A percentile compares a stretch with the other conserved stretches of the same genome.
Conservation (phyloP, 2,329 filamentous ascomycete genomes). For the Stagonosporopsis tanaceti region DNA sequence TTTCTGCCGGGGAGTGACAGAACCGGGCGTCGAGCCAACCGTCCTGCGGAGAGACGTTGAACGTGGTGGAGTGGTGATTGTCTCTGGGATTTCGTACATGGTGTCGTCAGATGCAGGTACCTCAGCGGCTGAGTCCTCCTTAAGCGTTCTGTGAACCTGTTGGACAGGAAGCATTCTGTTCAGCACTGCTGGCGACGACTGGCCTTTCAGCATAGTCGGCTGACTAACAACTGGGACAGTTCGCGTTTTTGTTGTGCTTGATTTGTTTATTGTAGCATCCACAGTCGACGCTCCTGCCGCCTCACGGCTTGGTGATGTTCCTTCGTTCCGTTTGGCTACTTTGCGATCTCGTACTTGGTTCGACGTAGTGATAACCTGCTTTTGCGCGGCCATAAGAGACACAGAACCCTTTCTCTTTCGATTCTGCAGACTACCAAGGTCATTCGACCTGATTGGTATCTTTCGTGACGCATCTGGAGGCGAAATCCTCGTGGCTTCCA, state of each 20-base stretch:
- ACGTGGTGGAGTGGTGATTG: constrained; percentile 31
- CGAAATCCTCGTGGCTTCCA: neutral
- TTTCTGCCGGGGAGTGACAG: constrained; percentile 49
- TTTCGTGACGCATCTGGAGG: constrained; percentile 13
- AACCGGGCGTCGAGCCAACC: constrained; percentile 30
- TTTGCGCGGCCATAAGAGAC: constrained; percentile 24
- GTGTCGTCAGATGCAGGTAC: constrained; percentile 36
- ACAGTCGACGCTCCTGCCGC: neutral
- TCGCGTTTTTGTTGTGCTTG: constrained; percentile 34
- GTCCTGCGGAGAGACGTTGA: constrained; percentile 26
- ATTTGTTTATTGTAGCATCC: constrained; percentile 30
- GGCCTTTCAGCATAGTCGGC: constrained; percentile 32
- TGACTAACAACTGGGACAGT: constrained; percentile 7
- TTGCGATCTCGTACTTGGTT: constrained; percentile 35
- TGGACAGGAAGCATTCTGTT: constrained; percentile 43
- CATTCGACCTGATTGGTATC: constrained; percentile 32
- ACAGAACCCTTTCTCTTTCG: constrained; percentile 41
- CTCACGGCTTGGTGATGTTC: constrained; percentile 25
- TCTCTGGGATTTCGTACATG: constrained; percentile 47
- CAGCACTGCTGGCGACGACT: constrained; percentile 46
- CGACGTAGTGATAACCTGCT: constrained; percentile 4
- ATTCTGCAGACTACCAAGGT: constrained; percentile 41
- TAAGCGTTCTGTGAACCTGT: constrained; percentile 6
- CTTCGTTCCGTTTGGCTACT: constrained; percentile 36
- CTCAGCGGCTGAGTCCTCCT: constrained; percentile 5